phyloP scores from a whole-genome alignment of 129 eudicot species.

The Kitagawia praeruptora region DNA sequence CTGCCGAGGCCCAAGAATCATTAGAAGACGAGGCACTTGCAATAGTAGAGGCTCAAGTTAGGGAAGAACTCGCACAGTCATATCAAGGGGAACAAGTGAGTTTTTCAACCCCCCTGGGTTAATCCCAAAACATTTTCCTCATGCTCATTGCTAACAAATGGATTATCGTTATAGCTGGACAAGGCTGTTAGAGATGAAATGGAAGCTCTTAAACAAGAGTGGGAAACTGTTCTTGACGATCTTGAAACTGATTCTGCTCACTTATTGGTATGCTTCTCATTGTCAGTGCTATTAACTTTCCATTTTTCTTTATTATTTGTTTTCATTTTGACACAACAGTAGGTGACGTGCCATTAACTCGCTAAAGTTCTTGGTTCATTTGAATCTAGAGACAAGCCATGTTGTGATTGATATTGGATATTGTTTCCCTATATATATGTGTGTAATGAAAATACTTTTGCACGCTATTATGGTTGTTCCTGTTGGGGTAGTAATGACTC shows the following conservation, averaged over 20 bases:
- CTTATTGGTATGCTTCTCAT: slow-evolving; percentile 56
- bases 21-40: slow-evolving; percentile 84
- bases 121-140: not conserved
- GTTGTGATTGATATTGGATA: not conserved
- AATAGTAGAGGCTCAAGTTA: slow-evolving; percentile 75
- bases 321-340: not conserved
- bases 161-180: slow-evolving; percentile 48
- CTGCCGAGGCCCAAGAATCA: slow-evolving; percentile 98
- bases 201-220: slow-evolving; percentile 61
- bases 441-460: not conserved
- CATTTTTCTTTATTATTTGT: too few relatives aligned
- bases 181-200: slow-evolving; percentile 78
- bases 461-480: not conserved
- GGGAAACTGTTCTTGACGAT: slow-evolving; percentile 85
- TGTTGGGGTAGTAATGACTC: not conserved
- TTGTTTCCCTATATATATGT: not conserved
- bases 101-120: not conserved
- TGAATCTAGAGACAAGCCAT: not conserved
- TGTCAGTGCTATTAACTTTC: not conserved
- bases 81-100: slow-evolving; percentile 68
- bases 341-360: not conserved
- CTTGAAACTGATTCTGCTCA: slow-evolving; percentile 88
- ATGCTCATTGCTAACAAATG: slow-evolving; percentile 4
- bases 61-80: slow-evolving; percentile 69
- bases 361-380: not conserved